A percentile compares a stretch with the other conserved stretches of the same genome.
Conservation (phyloP, 345 rosid genomes). For the Salix viminalis region DNA sequence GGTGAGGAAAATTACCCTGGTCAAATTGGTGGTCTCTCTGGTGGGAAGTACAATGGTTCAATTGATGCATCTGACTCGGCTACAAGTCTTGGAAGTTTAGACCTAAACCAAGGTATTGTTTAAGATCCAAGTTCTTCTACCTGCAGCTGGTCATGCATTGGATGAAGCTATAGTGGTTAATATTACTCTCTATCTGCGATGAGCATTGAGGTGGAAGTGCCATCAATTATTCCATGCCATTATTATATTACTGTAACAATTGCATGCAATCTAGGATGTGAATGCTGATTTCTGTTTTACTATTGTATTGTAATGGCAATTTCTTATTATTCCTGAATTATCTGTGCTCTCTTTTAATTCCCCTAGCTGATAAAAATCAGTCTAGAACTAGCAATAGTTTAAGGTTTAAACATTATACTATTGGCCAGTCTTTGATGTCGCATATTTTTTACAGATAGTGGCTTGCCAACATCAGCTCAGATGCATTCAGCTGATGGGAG, state of each 20-base stretch:
- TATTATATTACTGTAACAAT: neutral
- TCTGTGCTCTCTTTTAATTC: neutral
- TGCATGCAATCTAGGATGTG: neutral
- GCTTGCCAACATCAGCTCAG: conserved; percentile 25
- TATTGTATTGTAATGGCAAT: neutral
- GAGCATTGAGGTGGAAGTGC: neutral
- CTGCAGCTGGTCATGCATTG: conserved; percentile 5
- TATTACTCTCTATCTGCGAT: neutral
- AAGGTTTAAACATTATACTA: neutral
- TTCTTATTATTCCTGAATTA: neutral
- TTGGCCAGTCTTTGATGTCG: conserved; percentile 1
- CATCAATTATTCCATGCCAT: neutral
- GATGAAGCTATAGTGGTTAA: neutral
- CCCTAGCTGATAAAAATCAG: neutral
- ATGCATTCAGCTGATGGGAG: conserved; percentile 34
- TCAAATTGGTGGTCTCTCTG: conserved; percentile 30
- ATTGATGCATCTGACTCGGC: conserved; percentile 42
- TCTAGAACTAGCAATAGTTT: neutral
- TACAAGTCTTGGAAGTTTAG: conserved; percentile 51
- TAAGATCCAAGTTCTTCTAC: neutral
- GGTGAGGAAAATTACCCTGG: conserved; percentile 56
- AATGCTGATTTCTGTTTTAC: neutral
- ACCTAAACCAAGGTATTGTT: conserved; percentile 51
- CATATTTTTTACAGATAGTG: conserved; percentile 34
- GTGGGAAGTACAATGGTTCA: conserved; percentile 37